phyloP scores from a whole-genome alignment of 352 stramenopile species.

The Phytophthora niederhauseri region DNA sequence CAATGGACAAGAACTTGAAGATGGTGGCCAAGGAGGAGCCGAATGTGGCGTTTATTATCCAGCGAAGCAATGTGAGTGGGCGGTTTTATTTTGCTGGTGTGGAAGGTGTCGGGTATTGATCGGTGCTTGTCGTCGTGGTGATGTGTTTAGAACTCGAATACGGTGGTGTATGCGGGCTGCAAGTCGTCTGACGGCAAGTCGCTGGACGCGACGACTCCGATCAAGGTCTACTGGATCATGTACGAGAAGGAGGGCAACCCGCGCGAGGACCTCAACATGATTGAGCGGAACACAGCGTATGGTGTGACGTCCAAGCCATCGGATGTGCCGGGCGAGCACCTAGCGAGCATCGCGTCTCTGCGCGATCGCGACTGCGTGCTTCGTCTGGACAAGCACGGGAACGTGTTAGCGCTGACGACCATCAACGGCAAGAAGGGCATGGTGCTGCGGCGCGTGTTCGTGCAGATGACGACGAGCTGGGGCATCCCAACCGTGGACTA shows the following conservation, averaged over 20 bases:
- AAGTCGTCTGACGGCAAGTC: slow-evolving; percentile 47
- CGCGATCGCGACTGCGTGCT: slow-evolving; percentile 73
- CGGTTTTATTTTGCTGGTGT: background rate
- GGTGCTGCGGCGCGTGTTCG: slow-evolving; percentile 78
- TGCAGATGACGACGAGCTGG: slow-evolving; percentile 87
- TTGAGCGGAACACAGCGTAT: slow-evolving; percentile 86
- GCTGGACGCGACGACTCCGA: slow-evolving; percentile 63
- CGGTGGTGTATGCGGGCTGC: slow-evolving; percentile 75
- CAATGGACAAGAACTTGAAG: slow-evolving; percentile 69
- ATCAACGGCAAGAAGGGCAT: slow-evolving; percentile 71
- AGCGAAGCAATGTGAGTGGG: slow-evolving; percentile 77
- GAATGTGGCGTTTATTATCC: slow-evolving; percentile 87
- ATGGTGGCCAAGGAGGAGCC: slow-evolving; percentile 77
- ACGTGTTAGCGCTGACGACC: slow-evolving; percentile 67
- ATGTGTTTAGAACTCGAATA: slow-evolving; percentile 78
- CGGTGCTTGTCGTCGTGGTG: slow-evolving; percentile 3
- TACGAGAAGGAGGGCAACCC: slow-evolving; percentile 77
- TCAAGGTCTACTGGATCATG: slow-evolving; percentile 89
- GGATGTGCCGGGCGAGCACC: slow-evolving; percentile 48
- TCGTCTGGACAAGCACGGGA: slow-evolving; percentile 59
- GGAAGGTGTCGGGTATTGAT: background rate
- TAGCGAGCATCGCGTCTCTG: slow-evolving; percentile 61
- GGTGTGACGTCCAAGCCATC: slow-evolving; percentile 55
- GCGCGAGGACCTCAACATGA: slow-evolving; percentile 84
- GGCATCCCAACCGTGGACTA: slow-evolving; percentile 83